phyloP scores from a whole-genome alignment of 768 basidiomycete species.

The Leccinum imitatum region DNA sequence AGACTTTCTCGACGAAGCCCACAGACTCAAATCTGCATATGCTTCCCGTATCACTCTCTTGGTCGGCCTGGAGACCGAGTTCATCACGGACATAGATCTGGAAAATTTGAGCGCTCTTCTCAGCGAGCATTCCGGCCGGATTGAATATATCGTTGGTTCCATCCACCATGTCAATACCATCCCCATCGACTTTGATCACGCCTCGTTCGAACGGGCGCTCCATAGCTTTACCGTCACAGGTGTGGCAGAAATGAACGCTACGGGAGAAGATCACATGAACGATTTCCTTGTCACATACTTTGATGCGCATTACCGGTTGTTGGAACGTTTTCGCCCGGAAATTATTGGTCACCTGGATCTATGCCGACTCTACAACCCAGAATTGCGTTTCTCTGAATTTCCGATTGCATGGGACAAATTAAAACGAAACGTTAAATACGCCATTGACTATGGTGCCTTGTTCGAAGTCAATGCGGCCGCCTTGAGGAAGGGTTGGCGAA shows the following conservation, averaged over 20 bases:
- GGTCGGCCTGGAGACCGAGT: slow-evolving; percentile 92
- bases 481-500: slow-evolving; percentile 86
- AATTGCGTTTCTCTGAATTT: slow-evolving; percentile 52
- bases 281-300: slow-evolving; percentile 70
- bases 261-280: slow-evolving; percentile 35
- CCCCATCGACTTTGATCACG: slow-evolving; percentile 89
- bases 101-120: slow-evolving; percentile 56
- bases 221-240: slow-evolving; percentile 39
- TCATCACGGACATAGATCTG: slow-evolving; percentile 70
- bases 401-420: slow-evolving; percentile 62
- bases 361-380: slow-evolving; percentile 80
- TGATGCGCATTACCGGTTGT: slow-evolving; percentile 76
- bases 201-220: slow-evolving; percentile 66
- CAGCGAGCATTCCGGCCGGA: slow-evolving; percentile 41
- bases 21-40: slow-evolving; percentile 66
- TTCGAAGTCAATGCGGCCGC: slow-evolving; percentile 95
- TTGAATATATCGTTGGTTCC: slow-evolving; percentile 91
- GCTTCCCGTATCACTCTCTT: slow-evolving; percentile 68
- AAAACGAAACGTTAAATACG: slow-evolving; percentile 71
- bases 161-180: slow-evolving; percentile 86
- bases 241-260: slow-evolving; percentile 21
- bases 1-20: slow-evolving; percentile 74
- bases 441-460: slow-evolving; percentile 79
- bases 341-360: slow-evolving; percentile 93
- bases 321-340: slow-evolving; percentile 76